These are phyloP conservation scores for Colletotrichum salicis DNA, from an alignment of 2,329 filamentous ascomycete species.

Conservation along the genomic window DNA sequence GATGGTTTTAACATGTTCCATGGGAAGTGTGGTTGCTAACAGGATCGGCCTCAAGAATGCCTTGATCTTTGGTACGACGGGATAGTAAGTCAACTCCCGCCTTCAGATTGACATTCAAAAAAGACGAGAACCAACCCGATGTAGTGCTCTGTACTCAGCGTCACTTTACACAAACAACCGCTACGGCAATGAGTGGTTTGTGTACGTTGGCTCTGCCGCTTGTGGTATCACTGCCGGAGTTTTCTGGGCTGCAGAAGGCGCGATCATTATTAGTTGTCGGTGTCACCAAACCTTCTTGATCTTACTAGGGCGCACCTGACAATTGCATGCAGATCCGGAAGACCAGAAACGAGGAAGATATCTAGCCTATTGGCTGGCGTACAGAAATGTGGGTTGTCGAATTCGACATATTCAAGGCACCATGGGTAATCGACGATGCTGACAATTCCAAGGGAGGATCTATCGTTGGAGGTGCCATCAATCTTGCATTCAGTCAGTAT, in stretches of 20 bases:
- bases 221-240: constrained; percentile 39
- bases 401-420: no score
- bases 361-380: constrained; percentile 16
- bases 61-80: constrained; percentile 20
- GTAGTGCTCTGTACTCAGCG: constrained; percentile 44
- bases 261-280: constrained; percentile 40
- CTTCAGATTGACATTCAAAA: neutral
- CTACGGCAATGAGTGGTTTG: constrained; percentile 39
- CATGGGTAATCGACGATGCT: neutral
- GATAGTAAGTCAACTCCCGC: constrained; percentile 3
- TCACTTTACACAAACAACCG: constrained; percentile 50
- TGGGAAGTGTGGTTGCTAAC: constrained; percentile 22
- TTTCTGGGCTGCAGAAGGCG: constrained; percentile 42
- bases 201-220: constrained; percentile 40
- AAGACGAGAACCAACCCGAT: no score
- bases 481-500: constrained; percentile 17
- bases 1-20: constrained; percentile 19
- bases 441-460: neutral
- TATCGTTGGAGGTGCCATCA: constrained; percentile 16
- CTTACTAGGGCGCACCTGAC: neutral
- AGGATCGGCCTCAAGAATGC: constrained; percentile 16
- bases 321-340: neutral
- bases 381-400: neutral
- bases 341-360: constrained; percentile 19
- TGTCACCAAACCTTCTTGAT: neutral